phyloP scores from a whole-genome alignment of 148 eudicot species.

The Polygonum maritimum region DNA sequence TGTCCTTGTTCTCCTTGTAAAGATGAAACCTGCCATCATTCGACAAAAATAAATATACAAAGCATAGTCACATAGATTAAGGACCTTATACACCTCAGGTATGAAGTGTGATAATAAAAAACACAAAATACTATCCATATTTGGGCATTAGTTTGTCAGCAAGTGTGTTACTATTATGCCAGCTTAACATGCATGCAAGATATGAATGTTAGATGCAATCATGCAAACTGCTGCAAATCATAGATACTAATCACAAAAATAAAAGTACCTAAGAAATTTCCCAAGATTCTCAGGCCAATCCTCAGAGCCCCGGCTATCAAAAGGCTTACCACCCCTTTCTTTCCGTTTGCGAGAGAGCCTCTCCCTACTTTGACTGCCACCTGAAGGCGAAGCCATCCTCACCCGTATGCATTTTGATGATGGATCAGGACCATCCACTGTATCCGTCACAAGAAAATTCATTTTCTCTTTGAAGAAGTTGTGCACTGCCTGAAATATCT shows the following conservation, averaged over 20 bases:
- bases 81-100: background rate
- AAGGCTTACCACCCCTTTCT: conserved; percentile 63
- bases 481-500: conserved; percentile 65
- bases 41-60: background rate
- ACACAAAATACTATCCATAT: background rate
- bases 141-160: background rate
- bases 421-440: conserved; percentile 71
- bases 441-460: conserved; percentile 82
- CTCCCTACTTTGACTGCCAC: conserved; percentile 40
- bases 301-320: conserved; percentile 77
- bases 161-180: background rate
- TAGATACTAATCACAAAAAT: background rate
- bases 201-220: background rate
- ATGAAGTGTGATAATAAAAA: background rate
- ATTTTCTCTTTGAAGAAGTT: conserved; percentile 82
- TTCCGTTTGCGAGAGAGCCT: conserved; percentile 58
- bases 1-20: conserved; percentile 98
- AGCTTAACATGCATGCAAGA: background rate
- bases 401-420: conserved; percentile 87
- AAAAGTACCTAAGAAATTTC: conserved; percentile 73
- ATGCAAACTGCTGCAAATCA: background rate
- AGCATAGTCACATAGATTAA: background rate
- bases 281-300: conserved; percentile 82
- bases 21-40: conserved; percentile 66
- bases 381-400: conserved; percentile 51